Evolutionary conservation across 495 filamentous ascomycete species (phyloP).

Genomic region (Lepraria neglecta): DNA sequence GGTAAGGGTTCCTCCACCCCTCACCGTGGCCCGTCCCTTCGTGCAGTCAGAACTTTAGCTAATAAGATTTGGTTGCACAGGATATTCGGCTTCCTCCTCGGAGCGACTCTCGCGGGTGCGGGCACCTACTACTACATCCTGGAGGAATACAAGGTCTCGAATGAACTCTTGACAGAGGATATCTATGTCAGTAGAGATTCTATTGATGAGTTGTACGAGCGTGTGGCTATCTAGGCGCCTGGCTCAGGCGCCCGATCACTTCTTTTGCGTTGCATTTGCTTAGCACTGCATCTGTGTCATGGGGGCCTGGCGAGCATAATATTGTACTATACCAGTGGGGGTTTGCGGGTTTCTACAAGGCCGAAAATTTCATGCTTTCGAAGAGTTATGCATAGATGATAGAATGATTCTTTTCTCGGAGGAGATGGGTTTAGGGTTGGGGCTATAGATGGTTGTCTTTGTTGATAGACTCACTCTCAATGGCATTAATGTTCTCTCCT

Average conservation of each 20-base stretch:
- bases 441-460: constrained; percentile 4
- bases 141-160: constrained; percentile 87
- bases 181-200: constrained; percentile 68
- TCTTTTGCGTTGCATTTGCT: constrained; percentile 9
- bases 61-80: constrained; percentile 38
- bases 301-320: not conserved
- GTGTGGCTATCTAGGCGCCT: constrained; percentile 21
- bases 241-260: too few species aligned
- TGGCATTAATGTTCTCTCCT: constrained; percentile 25
- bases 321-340: not conserved
- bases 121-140: constrained; percentile 87
- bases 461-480: constrained; percentile 13
- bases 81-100: constrained; percentile 88
- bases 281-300: not conserved
- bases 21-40: not conserved
- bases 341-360: not conserved
- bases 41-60: not conserved
- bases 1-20: constrained; percentile 43
- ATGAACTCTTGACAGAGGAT: constrained; percentile 91
- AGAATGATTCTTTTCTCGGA: not conserved
- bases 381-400: not conserved
- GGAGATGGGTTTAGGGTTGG: not conserved
- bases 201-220: constrained; percentile 23
- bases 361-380: not conserved
- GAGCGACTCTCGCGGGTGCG: constrained; percentile 68